Conservation (phyloP, 2,329 filamentous ascomycete species). For the Colletotrichum abscissum region DNA sequence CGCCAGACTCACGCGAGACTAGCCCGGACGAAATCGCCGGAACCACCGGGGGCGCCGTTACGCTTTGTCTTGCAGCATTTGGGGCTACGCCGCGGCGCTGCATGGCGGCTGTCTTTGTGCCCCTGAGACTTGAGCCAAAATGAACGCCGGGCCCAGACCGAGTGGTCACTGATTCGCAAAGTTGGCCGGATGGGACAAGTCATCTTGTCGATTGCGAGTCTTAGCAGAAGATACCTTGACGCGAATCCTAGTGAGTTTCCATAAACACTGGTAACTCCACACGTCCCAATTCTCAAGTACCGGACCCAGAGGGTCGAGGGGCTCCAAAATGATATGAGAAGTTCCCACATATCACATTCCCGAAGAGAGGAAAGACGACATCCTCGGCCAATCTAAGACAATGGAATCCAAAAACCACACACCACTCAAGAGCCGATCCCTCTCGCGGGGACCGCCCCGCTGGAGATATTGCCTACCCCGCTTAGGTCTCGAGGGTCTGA, state of each 20-base stretch:
- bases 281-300: not conserved
- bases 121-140: not conserved
- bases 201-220: not conserved
- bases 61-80: slow-evolving; percentile 11
- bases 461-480: slow-evolving; percentile 29
- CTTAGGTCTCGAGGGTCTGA: slow-evolving; percentile 20
- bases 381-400: slow-evolving; percentile 16
- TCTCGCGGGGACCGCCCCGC: slow-evolving; percentile 1
- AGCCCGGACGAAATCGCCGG: not conserved
- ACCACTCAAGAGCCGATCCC: not conserved
- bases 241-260: not conserved
- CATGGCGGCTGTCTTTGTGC: slow-evolving; percentile 12
- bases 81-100: slow-evolving; percentile 2
- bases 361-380: not conserved
- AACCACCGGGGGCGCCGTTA: slow-evolving; percentile 22
- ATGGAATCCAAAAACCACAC: not conserved
- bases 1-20: not conserved
- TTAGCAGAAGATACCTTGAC: not conserved
- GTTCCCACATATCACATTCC: slow-evolving; percentile 6
- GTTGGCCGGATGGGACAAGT: not conserved
- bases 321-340: not conserved
- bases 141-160: slow-evolving; percentile 15
- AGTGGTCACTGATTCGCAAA: not conserved
- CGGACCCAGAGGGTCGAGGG: not conserved
- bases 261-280: not conserved